Base-by-base conservation (phyloP, 2,329 filamentous ascomycete species). In the Aspergillus novofumigatus region DNA sequence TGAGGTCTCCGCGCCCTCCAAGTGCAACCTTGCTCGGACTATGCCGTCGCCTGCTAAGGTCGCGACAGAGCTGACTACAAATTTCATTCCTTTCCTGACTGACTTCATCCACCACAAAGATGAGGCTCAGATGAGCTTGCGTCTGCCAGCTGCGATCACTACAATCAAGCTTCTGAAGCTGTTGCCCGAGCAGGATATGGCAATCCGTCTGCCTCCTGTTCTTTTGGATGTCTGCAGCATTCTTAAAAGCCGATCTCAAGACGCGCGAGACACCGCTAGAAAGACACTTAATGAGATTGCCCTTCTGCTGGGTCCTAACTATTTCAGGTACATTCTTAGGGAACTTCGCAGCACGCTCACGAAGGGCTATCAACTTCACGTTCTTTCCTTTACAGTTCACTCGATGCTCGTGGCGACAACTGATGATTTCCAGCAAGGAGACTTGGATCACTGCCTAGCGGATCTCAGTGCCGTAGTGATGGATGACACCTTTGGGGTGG, bases 401-500 rank as follows among this genome's bases (percentile, higher is more conserved):
- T 91, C 92, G 0, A 90, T 99, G 52, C 79, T 99, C 21, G 85
- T 97, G 10, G 83, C 86, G 4, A 85, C 88, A 8, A 85, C 88
- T 10, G 87, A 91, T 9, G 81, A 85, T 2, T 89, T 91, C 66
- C 80, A 85, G 44, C 86, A 91, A 20, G 94, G 95, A 25, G 91
- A 93, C 65, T 78, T 99, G 29, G 91, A 99, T 69, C 92, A 97
- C 69, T 96, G 92, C 68, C 79, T 97, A 8, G 78, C 83, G 3
- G 82, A 88, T 10, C 86, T 97, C 47, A 86, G 95, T 49, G 83
- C 85, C 1, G 85, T 99, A 47, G 88, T 97, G 62, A 94, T 99
- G 90, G 94, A 99, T 68, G 95, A 99, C 70, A 94, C 95, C 11
- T 99, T 99, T 69, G 95, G 95, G 29, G 85, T 86, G 5, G 89